Evolutionary conservation across 257 asterid genomes (phyloP).

Genomic region (Misopates orontium): DNA sequence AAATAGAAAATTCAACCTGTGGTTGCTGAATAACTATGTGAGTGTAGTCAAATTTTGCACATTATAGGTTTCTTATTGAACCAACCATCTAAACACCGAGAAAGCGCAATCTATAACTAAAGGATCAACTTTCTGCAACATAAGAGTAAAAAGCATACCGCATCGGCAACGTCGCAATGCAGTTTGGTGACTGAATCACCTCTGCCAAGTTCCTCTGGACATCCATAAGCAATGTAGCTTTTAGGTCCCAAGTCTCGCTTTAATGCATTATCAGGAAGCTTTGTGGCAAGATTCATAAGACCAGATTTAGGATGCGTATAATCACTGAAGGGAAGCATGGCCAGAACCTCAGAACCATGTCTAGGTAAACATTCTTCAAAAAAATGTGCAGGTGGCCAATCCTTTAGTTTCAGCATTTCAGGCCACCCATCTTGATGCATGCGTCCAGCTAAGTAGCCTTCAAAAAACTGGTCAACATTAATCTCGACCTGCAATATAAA

Average conservation of each 20-base stretch:
- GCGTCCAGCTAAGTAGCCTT: slow-evolving; percentile 57
- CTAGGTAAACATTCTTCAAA: slow-evolving; percentile 55
- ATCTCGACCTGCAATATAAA: slow-evolving; percentile 45
- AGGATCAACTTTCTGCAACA: background rate
- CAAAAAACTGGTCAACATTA: slow-evolving; percentile 50
- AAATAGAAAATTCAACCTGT: background rate
- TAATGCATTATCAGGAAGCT: slow-evolving; percentile 30
- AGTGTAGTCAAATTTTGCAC: background rate
- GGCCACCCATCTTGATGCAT: slow-evolving; percentile 38
- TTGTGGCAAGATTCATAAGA: slow-evolving; percentile 53
- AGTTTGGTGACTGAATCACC: slow-evolving; percentile 81
- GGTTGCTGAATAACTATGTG: too few species aligned
- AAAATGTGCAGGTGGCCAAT: slow-evolving; percentile 55
- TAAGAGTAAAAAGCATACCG: slow-evolving; percentile 38
- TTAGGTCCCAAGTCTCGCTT: slow-evolving; percentile 80
- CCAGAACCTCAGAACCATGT: slow-evolving; percentile 49
- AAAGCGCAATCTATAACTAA: background rate
- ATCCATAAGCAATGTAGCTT: slow-evolving; percentile 70
- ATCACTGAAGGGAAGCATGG: slow-evolving; percentile 64
- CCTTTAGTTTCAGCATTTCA: slow-evolving; percentile 64
- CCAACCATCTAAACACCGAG: background rate
- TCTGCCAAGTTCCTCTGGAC: slow-evolving; percentile 54
- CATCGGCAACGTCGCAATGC: slow-evolving; percentile 72
- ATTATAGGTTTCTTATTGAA: background rate
- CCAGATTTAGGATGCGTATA: slow-evolving; percentile 59